Conservation (phyloP, 2,329 filamentous ascomycete species). For the Mycogone perniciosa region DNA sequence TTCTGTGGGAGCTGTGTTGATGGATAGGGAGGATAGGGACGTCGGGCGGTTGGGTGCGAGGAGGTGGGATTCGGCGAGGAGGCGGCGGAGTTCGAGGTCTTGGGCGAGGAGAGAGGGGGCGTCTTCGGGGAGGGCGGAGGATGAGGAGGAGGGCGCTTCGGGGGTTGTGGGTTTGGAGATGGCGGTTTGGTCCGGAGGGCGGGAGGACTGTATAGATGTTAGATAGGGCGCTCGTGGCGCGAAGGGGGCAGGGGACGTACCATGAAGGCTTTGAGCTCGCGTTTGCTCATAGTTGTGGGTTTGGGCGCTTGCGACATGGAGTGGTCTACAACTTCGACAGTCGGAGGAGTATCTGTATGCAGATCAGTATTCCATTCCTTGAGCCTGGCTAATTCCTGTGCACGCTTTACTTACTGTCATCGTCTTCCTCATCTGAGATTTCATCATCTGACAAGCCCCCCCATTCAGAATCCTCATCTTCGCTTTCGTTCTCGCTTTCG, state of each 20-base stretch:
- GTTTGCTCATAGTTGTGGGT: slow-evolving; percentile 50
- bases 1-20: slow-evolving; percentile 27
- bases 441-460: slow-evolving; percentile 25
- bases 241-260: slow-evolving; percentile 29
- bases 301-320: slow-evolving; percentile 34
- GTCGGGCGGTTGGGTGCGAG: slow-evolving; percentile 50
- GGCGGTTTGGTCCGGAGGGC: slow-evolving; percentile 36
- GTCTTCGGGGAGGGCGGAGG: slow-evolving; percentile 45
- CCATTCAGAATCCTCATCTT: slow-evolving; percentile 23
- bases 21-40: slow-evolving; percentile 33
- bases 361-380: background rate
- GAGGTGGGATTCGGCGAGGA: slow-evolving; percentile 87
- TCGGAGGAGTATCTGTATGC: slow-evolving; percentile 18
- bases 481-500: slow-evolving; percentile 26
- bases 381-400: background rate
- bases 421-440: slow-evolving; percentile 18
- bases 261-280: slow-evolving; percentile 75
- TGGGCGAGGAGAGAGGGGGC: slow-evolving; percentile 72
- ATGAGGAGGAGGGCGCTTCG: slow-evolving; percentile 21
- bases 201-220: slow-evolving; percentile 36
- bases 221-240: slow-evolving; percentile 2
- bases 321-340: slow-evolving; percentile 59
- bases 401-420: slow-evolving; percentile 10
- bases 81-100: slow-evolving; percentile 83
- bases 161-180: slow-evolving; percentile 14